A percentile compares a stretch with the other conserved stretches of the same genome.
Conservation (phyloP, 805 yeast species). For the Suhomyces xylopsoci region DNA sequence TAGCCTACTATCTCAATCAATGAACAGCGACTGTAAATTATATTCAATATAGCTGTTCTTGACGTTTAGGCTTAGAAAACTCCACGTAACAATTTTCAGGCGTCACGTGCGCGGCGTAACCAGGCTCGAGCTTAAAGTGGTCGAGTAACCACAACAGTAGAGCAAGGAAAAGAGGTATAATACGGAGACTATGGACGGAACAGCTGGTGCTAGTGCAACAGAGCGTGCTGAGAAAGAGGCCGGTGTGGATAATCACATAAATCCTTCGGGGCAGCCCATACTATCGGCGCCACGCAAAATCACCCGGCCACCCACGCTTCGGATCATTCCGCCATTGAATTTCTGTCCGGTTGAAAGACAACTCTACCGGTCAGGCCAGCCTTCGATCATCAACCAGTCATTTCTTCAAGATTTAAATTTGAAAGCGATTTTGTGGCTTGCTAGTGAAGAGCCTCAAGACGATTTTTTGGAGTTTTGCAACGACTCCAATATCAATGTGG, state of each 20-base stretch:
- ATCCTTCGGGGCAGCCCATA: not conserved
- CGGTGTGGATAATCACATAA: not conserved
- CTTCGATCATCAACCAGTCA: slow-evolving; percentile 87
- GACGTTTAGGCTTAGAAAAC: not conserved
- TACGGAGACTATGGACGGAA: not conserved
- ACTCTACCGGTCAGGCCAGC: slow-evolving; percentile 89
- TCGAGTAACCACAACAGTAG: not conserved
- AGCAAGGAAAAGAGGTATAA: not conserved
- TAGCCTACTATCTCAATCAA: not conserved
- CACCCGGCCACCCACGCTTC: slow-evolving; percentile 52
- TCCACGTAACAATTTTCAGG: not conserved
- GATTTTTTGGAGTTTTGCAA: slow-evolving; percentile 80
- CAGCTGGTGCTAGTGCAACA: not conserved
- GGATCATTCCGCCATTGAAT: slow-evolving; percentile 90
- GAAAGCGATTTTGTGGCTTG: slow-evolving; percentile 87
- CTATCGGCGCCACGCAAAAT: slow-evolving; percentile 14
- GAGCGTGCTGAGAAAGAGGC: not conserved
- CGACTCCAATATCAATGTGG: slow-evolving; percentile 65
- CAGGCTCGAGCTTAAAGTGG: not conserved
- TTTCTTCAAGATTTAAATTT: slow-evolving; percentile 72
- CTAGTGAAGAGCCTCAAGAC: slow-evolving; percentile 93
- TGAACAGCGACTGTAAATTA: not conserved
- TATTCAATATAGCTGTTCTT: not conserved
- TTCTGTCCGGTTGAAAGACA: slow-evolving; percentile 92
- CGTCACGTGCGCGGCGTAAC: not conserved